These are phyloP conservation scores for Cyclotella choctawhatcheeana DNA, from an alignment of 108 stramenopile genomes.

Conservation along the genomic window DNA sequence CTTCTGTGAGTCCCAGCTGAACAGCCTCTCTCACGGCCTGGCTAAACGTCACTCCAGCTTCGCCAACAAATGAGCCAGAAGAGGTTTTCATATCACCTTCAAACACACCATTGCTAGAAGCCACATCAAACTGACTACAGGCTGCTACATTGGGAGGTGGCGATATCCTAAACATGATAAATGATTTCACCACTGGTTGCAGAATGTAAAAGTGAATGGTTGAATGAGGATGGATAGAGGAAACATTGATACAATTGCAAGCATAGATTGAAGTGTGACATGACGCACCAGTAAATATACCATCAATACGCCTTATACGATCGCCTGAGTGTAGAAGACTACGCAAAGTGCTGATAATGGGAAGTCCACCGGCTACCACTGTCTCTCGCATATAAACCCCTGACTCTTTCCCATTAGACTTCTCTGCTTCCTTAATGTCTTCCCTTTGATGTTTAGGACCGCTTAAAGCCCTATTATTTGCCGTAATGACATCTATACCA, in stretches of 20 bases:
- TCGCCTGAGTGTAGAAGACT: conserved; percentile 72
- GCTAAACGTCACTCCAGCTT: conserved; percentile 61
- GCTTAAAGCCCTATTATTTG: conserved; percentile 77
- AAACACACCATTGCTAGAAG: conserved; percentile 53
- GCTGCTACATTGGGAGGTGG: conserved; percentile 63
- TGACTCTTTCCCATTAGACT: conserved; percentile 48
- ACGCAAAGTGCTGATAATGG: conserved; percentile 75
- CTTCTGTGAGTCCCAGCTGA: conserved; percentile 66
- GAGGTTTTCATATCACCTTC: conserved; percentile 42
- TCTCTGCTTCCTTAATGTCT: conserved; percentile 61
- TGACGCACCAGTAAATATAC: conserved; percentile 80
- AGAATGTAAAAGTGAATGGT: no score
- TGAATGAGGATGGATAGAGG: no score
- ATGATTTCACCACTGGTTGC: conserved; percentile 81
- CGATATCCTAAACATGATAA: conserved; percentile 79
- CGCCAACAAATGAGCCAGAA: conserved; percentile 4
- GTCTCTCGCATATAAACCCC: conserved; percentile 81
- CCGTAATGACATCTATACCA: conserved; percentile 77
- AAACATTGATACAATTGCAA: no score
- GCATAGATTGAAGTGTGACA: no score
- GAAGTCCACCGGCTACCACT: conserved; percentile 84
- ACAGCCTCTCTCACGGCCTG: conserved; percentile 78
- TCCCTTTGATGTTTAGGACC: conserved; percentile 70
- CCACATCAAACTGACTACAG: conserved; percentile 58
- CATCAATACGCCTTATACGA: conserved; percentile 75